A percentile compares a stretch with the other conserved stretches of the same genome.
Evolutionary conservation across 116 monocot genomes (phyloP).

Genomic region (Posidonia oceanica): DNA sequence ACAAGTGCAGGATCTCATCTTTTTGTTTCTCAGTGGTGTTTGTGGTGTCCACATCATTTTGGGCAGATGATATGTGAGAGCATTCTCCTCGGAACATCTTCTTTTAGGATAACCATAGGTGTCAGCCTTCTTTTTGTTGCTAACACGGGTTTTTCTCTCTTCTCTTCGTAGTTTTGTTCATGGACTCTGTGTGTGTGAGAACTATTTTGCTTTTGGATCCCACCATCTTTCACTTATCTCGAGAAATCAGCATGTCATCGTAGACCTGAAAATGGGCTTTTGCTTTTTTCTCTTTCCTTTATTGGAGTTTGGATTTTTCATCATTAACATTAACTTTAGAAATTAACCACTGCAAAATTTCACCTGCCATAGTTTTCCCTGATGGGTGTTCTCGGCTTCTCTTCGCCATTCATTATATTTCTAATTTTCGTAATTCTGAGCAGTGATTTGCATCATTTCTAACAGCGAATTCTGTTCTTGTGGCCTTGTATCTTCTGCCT

Average conservation of each 20-base stretch:
- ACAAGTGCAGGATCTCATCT: not conserved
- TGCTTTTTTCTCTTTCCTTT: slow-evolving; percentile 3
- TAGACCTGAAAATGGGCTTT: slow-evolving; percentile 7
- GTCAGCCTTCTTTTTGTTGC: too few species aligned
- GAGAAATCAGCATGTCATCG: slow-evolving; percentile 2
- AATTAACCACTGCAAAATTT: not conserved
- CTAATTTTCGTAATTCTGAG: not conserved
- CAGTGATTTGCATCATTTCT: not conserved
- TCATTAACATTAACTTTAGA: not conserved
- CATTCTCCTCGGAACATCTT: not conserved
- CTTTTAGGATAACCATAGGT: too few species aligned
- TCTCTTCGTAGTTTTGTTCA: not conserved
- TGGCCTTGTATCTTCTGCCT: not conserved
- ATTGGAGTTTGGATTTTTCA: slow-evolving; percentile 4
- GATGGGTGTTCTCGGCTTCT: not conserved
- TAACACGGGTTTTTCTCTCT: not conserved
- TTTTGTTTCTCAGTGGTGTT: not conserved
- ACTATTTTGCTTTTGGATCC: slow-evolving; percentile 2
- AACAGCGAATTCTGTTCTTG: not conserved
- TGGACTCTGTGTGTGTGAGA: not conserved
- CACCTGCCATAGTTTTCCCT: not conserved
- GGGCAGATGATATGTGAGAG: not conserved
- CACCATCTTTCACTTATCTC: slow-evolving; percentile 5
- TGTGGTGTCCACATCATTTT: not conserved
- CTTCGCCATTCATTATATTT: not conserved